Conservation (phyloP, 768 basidiomycete genomes). For the Panaeolus papilionaceus region DNA sequence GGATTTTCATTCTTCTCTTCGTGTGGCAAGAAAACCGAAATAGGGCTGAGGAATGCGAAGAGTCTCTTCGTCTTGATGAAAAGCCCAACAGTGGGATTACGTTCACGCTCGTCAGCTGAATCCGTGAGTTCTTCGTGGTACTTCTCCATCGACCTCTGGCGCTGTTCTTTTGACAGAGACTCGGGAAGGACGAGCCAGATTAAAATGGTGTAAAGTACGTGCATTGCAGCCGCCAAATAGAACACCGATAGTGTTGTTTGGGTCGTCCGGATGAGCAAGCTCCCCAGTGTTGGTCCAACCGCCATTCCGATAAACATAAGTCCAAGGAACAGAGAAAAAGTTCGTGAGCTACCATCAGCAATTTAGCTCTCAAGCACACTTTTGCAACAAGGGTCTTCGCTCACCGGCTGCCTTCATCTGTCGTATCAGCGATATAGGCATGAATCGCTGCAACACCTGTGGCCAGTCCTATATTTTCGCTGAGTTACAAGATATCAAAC, state of each 20-base stretch:
- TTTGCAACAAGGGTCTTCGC: background rate
- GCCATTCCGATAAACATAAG: slow-evolving; percentile 78
- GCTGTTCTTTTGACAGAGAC: slow-evolving; percentile 63
- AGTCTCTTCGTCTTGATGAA: slow-evolving; percentile 50
- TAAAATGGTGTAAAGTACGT: slow-evolving; percentile 54
- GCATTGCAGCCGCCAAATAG: slow-evolving; percentile 62
- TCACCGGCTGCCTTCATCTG: slow-evolving; percentile 59
- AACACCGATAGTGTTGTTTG: slow-evolving; percentile 68
- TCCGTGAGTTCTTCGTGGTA: slow-evolving; percentile 41
- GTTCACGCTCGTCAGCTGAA: slow-evolving; percentile 23
- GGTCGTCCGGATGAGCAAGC: slow-evolving; percentile 64
- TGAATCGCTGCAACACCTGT: slow-evolving; percentile 58
- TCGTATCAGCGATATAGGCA: slow-evolving; percentile 76
- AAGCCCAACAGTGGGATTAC: slow-evolving; percentile 26
- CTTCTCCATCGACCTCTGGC: slow-evolving; percentile 44
- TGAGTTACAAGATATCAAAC: background rate
- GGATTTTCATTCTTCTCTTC: slow-evolving; percentile 39
- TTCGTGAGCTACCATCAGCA: slow-evolving; percentile 54
- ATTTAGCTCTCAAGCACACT: slow-evolving; percentile 12
- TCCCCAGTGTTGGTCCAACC: slow-evolving; percentile 77
- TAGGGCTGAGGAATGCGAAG: slow-evolving; percentile 73
- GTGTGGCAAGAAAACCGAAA: slow-evolving; percentile 66
- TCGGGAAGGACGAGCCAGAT: slow-evolving; percentile 76
- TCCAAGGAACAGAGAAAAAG: slow-evolving; percentile 71
- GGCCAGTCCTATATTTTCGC: slow-evolving; percentile 50